Evolutionary conservation across 2,329 filamentous ascomycete species (phyloP), one percentile per base, ranked within the genome.

Genomic region (Hypoxylon sp.): DNA sequence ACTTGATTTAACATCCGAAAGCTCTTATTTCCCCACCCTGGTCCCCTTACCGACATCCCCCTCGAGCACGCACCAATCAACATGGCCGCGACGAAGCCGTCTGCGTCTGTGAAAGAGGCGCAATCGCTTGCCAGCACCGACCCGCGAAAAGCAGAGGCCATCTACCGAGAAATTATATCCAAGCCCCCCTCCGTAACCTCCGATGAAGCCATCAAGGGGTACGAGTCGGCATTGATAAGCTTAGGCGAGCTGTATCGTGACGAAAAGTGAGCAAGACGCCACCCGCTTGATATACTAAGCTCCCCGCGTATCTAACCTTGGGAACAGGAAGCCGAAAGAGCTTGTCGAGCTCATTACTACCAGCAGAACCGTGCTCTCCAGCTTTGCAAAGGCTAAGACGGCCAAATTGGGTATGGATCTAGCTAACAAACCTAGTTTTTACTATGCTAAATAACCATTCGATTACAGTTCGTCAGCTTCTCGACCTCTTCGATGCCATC

Each of bases 301-400:
- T 6, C 30, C 60, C 53, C 19, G 28, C 59, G 28, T 59, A 10
- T 54, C 41, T 55, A 39, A 19, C 63, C 53, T 44, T 56, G 24
- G 56, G 41, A 59, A 73, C 67, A 93, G 90, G 80, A 92, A 91
- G 78, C 84, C 90, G 72, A 85, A 95, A 75, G 92, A 97, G 74
- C 88, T 99, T 64, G 92, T 96, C 67, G 89, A 93, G 73, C 86
- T 99, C 70, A 90, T 99, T 73, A 94, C 91, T 75, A 92, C 92
- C 78, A 97, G 93, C 79, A 89, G 94, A 75, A 91, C 91, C 69
- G 91, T 95, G 46, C 89, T 99, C 69, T 97, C 94, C 61, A 95
- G 92, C 68, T 98, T 99, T 79, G 95, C 95, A 69, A 97, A 98
- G 85, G 95, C 96, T 67, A 99, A 99, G 87, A 98, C 95, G 30